Base-by-base conservation (phyloP, 2,329 filamentous ascomycete species). In the Phyllosticta paracitricarpa region DNA sequence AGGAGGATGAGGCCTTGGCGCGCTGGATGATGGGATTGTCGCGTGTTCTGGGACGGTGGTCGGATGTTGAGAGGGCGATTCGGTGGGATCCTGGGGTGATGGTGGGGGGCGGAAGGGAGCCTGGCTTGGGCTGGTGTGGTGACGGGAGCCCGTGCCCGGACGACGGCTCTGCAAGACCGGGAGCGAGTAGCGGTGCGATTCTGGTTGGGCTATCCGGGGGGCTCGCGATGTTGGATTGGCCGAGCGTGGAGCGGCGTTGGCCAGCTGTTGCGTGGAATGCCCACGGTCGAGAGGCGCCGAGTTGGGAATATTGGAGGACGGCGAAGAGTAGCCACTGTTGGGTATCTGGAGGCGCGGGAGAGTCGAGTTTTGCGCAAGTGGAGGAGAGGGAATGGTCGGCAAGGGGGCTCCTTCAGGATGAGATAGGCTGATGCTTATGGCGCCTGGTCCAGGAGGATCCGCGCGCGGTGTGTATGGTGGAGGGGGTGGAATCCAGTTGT, bases 401-500 rank as follows among this genome's bases (percentile, higher is more conserved):
- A 56, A 48, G 52, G 54, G 14, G 6, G 33, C 54, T 25, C 58
- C 58, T 48, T 52, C 54, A 5, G 58, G 58, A 61, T 61, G 58
- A 35, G 51, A 74, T 17, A 74, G 62, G 62, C 72, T 74, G 51
- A 74, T 69, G 53, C 71, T 74, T n/a, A 68, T 65, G 14, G 71
- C 65, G 54, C 69, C 73, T 33, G 63, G 61, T 7, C 63, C 63
- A n/a, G 62, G 62, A 40, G 64, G 61, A 53, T 77, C 70, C n/a
- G 75, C 73, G 0, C 88, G 85, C 60, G 84, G 82, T 51, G 85
- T 84, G 67, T 95, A 95, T 0, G 89, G 89, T 2, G 90, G 90
- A 8, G 90, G 90, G 4, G 90, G 90, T 4, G 89, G 89, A 4
- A 91, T 88, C 90, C 90, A 95, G 67, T 92, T 90, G 68, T 94